phyloP scores from a whole-genome alignment of 345 rosid genomes.

The Cardamine chenopodiifolia region DNA sequence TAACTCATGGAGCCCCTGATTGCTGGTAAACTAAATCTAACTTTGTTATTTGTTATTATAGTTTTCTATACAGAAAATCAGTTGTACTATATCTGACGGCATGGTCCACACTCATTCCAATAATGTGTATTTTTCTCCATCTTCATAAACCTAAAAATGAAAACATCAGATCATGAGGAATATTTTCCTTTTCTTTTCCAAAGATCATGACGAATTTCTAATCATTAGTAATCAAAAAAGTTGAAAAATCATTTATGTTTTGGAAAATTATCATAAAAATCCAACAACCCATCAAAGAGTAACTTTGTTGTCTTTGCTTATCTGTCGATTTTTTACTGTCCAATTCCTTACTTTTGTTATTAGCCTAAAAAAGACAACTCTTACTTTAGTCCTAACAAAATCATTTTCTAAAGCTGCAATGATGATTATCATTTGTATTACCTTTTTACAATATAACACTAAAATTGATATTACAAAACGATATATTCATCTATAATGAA shows the following conservation, averaged over 20 bases:
- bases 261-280: constrained; percentile 11
- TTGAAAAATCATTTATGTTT: constrained; percentile 19
- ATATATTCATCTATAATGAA: neutral
- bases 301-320: constrained; percentile 23
- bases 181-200: constrained; percentile 8
- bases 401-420: constrained; percentile 23
- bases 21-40: constrained; percentile 15
- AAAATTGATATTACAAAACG: neutral
- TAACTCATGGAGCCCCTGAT: constrained; percentile 7
- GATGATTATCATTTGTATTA: constrained; percentile 3
- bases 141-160: constrained; percentile 15
- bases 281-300: constrained; percentile 32
- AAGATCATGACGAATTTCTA: constrained; percentile 27
- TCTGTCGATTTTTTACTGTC: constrained; percentile 29
- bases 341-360: neutral
- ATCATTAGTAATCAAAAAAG: constrained; percentile 20
- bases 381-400: constrained; percentile 12
- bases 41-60: neutral
- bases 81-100: neutral
- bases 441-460: neutral
- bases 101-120: neutral
- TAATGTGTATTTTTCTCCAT: constrained; percentile 21
- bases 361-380: neutral
- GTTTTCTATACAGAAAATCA: neutral
- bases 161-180: constrained; percentile 21